Percentiles rank a stretch among this genome's conserved stretches.
Conservation (phyloP, 75 land plant genomes). For the Azolla pinnata region DNA sequence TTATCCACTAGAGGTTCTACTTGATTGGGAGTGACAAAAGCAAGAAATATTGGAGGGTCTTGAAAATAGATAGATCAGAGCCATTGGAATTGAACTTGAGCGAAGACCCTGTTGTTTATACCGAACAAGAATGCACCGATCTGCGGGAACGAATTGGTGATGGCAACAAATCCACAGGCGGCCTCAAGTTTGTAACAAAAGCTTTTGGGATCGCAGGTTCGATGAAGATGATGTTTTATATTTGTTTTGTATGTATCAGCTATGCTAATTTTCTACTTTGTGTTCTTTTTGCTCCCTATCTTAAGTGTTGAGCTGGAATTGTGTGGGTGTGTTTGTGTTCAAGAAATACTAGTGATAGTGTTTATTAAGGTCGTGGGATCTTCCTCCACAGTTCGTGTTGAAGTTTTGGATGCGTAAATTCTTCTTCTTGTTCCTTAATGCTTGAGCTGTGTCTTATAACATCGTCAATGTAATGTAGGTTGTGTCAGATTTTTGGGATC, state of each 20-base stretch:
- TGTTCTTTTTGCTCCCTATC: no score
- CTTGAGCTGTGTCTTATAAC: background rate
- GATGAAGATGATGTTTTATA: no score
- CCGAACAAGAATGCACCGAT: slow-evolving; percentile 57
- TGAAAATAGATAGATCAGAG: slow-evolving; percentile 92
- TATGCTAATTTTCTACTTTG: no score
- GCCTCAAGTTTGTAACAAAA: slow-evolving; percentile 57
- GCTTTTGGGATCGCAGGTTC: slow-evolving; percentile 89
- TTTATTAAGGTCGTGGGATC: no score
- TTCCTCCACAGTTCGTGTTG: background rate
- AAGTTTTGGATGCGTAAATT: background rate
- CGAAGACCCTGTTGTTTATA: slow-evolving; percentile 88
- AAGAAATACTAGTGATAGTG: no score
- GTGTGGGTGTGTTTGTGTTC: no score
- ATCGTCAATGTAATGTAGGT: no score
- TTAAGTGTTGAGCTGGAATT: no score
- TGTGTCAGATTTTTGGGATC: slow-evolving; percentile 95
- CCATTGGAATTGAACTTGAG: slow-evolving; percentile 72
- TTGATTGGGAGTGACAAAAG: slow-evolving; percentile 68
- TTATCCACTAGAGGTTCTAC: slow-evolving; percentile 61
- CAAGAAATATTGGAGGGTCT: slow-evolving; percentile 63
- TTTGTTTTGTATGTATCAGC: no score
- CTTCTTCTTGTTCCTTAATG: background rate
- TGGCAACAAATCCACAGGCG: slow-evolving; percentile 88
- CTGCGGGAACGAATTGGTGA: slow-evolving; percentile 69